These are phyloP conservation scores for Penicillium paxilli DNA, from an alignment of 495 filamentous ascomycete species.

Conservation along the genomic window DNA sequence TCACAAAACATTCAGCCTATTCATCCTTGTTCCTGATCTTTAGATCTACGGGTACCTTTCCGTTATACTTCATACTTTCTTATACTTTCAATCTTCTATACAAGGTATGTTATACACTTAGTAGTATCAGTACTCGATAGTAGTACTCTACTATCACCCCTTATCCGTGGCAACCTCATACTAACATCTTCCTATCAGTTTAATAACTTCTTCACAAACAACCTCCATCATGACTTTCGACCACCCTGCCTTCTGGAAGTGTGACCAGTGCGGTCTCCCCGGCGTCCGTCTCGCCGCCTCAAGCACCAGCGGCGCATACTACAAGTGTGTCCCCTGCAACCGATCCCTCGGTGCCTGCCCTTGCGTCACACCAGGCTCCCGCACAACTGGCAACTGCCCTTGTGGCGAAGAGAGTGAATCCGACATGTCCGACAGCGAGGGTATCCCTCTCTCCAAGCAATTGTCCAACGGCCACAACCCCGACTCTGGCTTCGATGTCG, in stretches of 20 bases:
- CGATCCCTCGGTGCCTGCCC: conserved; percentile 18
- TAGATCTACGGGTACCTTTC: neutral
- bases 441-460: conserved; percentile 3
- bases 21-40: neutral
- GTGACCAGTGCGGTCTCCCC: conserved; percentile 19
- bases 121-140: no score
- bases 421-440: conserved; percentile 4
- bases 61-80: neutral
- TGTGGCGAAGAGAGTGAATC: conserved; percentile 8
- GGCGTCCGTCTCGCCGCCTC: conserved; percentile 14
- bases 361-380: conserved; percentile 17
- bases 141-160: no score
- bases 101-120: neutral
- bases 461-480: conserved; percentile 15
- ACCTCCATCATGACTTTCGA: conserved; percentile 1
- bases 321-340: conserved; percentile 24
- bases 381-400: conserved; percentile 15
- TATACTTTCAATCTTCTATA: neutral
- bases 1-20: conserved; percentile 2
- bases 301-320: conserved; percentile 8
- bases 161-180: neutral
- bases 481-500: conserved; percentile 16
- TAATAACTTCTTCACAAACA: neutral
- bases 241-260: conserved; percentile 8
- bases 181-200: conserved; percentile 3